These are phyloP conservation scores for Cytauxzoon felis DNA, from an alignment of 169 alveolate species.

Conservation along the genomic window DNA sequence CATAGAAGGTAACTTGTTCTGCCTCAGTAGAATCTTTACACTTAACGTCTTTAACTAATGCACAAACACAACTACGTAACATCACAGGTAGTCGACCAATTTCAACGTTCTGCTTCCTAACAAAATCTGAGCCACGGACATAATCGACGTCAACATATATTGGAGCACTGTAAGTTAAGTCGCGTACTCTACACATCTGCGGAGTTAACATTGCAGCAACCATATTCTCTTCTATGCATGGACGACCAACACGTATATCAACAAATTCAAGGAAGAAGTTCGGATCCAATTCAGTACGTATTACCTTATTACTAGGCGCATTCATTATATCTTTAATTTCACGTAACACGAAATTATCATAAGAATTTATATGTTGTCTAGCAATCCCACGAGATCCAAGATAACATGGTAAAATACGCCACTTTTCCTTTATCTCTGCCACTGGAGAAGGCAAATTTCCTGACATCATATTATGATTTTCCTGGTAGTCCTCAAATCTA, in stretches of 20 bases:
- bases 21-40: constrained; percentile 20
- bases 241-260: constrained; percentile 86
- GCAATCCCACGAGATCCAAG: constrained; percentile 89
- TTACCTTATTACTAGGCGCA: constrained; percentile 84
- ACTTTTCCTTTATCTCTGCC: constrained; percentile 81
- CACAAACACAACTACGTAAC: constrained; percentile 91
- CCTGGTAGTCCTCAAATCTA: constrained; percentile 9
- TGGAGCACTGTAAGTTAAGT: constrained; percentile 96
- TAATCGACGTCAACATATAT: constrained; percentile 93
- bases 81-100: constrained; percentile 96
- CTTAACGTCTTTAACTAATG: constrained; percentile 57
- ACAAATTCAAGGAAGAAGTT: constrained; percentile 80
- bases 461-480: neutral
- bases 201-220: constrained; percentile 85
- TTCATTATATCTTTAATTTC: constrained; percentile 88
- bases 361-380: constrained; percentile 92
- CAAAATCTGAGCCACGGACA: constrained; percentile 85
- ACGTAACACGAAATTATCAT: constrained; percentile 86
- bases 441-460: constrained; percentile 34
- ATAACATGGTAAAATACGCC: constrained; percentile 91
- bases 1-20: constrained; percentile 39
- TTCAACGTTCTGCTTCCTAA: constrained; percentile 80
- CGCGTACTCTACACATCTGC: constrained; percentile 95
- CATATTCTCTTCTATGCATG: constrained; percentile 84
- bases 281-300: constrained; percentile 83